Percentiles rank a stretch among this genome's conserved stretches.
Evolutionary conservation across 2,329 filamentous ascomycete genomes (phyloP).

Genomic region (Trichoderma sp.): DNA sequence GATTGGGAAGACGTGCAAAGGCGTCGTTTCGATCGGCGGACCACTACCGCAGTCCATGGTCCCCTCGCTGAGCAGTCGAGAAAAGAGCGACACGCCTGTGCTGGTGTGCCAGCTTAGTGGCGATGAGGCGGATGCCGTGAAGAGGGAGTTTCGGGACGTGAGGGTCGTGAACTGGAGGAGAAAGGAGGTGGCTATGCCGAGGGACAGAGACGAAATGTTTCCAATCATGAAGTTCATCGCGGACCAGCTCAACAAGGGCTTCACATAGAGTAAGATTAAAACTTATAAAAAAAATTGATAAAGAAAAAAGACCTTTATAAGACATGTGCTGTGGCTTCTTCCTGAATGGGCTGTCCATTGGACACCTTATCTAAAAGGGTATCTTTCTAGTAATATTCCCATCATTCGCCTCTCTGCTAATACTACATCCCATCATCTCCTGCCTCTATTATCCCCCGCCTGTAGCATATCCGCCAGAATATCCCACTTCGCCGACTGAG

Average conservation of each 20-base stretch:
- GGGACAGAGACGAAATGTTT: slow-evolving; percentile 76
- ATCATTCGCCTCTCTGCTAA: slow-evolving; percentile 8
- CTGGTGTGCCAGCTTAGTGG: slow-evolving; percentile 60
- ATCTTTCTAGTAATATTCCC: slow-evolving; percentile 29
- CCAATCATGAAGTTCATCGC: slow-evolving; percentile 85
- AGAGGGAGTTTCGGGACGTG: slow-evolving; percentile 63
- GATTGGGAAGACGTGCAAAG: slow-evolving; percentile 41
- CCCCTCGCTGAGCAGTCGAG: slow-evolving; percentile 41
- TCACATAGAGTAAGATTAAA: not conserved
- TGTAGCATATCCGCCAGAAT: slow-evolving; percentile 78
- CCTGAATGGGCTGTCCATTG: not conserved
- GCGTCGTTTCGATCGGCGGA: slow-evolving; percentile 62
- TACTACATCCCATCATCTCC: slow-evolving; percentile 13
- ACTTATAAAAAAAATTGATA: not conserved
- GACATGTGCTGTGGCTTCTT: not conserved
- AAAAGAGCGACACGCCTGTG: slow-evolving; percentile 61
- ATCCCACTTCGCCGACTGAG: slow-evolving; percentile 65
- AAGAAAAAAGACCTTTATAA: not conserved
- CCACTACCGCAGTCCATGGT: slow-evolving; percentile 53
- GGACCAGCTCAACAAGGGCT: slow-evolving; percentile 48
- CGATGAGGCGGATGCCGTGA: slow-evolving; percentile 61
- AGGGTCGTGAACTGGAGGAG: slow-evolving; percentile 67
- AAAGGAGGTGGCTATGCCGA: slow-evolving; percentile 77
- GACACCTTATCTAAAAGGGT: slow-evolving; percentile 18
- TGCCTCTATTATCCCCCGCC: slow-evolving; percentile 34